A percentile compares a stretch with the other conserved stretches of the same genome.
Conservation (phyloP, 2,329 filamentous ascomycete genomes). For the Dryadomyces sulphureus region DNA sequence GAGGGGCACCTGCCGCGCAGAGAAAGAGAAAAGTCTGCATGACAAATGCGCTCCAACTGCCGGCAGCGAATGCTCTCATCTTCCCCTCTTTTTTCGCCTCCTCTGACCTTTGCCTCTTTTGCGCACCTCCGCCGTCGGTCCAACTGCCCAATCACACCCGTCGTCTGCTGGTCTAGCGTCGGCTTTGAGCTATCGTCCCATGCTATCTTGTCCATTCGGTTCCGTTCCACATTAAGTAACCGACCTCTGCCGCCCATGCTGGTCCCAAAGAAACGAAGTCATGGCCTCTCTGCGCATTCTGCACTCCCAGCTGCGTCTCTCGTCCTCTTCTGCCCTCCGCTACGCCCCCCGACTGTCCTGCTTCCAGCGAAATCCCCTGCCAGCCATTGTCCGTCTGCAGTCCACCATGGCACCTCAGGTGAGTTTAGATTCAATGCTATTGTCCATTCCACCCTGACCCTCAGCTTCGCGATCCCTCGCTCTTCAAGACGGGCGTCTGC, state of each 20-base stretch:
- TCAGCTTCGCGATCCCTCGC: conserved; percentile 64
- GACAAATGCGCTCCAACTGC: too few relatives aligned
- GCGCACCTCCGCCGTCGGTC: background rate
- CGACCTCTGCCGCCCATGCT: background rate
- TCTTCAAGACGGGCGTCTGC: conserved; percentile 68
- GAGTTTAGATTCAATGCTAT: background rate
- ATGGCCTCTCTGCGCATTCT: background rate
- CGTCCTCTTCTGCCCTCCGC: background rate
- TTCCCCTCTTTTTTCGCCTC: background rate
- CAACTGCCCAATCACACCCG: background rate
- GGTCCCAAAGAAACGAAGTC: background rate
- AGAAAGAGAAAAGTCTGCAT: too few relatives aligned
- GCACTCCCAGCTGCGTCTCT: conserved; percentile 5
- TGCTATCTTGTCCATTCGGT: background rate
- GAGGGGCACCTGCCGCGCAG: too few relatives aligned
- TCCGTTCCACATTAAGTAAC: background rate
- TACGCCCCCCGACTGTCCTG: conserved; percentile 12
- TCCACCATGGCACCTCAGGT: conserved; percentile 35
- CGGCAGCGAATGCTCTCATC: too few relatives aligned
- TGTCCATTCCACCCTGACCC: background rate
- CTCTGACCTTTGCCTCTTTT: background rate
- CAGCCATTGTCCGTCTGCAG: conserved; percentile 16
- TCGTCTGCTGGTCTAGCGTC: background rate
- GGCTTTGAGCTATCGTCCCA: background rate
- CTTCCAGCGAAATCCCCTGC: conserved; percentile 16